Evolutionary conservation across 2,329 filamentous ascomycete species (phyloP).

Genomic region (Daldinia sp.): DNA sequence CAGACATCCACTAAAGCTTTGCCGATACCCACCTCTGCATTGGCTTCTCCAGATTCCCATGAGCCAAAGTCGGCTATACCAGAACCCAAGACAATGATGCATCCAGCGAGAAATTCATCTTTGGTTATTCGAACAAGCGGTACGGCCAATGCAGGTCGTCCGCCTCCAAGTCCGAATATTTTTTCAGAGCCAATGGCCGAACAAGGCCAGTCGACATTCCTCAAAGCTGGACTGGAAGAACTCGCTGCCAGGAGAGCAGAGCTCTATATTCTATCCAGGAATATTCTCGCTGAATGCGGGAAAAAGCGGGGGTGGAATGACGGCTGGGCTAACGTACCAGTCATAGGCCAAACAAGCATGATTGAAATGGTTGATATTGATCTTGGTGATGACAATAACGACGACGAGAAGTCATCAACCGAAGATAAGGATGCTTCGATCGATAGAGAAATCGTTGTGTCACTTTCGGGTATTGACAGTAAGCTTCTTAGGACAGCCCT

Average conservation of each 20-base stretch:
- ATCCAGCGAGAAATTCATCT: constrained; percentile 74
- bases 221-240: constrained; percentile 79
- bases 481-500: constrained; percentile 71
- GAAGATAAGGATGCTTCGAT: constrained; percentile 40
- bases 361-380: constrained; percentile 69
- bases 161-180: constrained; percentile 63
- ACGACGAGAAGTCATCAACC: constrained; percentile 54
- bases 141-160: constrained; percentile 45
- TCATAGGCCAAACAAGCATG: constrained; percentile 59
- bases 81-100: constrained; percentile 78
- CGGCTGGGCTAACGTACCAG: constrained; percentile 75
- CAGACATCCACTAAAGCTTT: constrained; percentile 78
- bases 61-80: constrained; percentile 73
- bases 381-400: constrained; percentile 56
- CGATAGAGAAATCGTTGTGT: constrained; percentile 38
- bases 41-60: constrained; percentile 60
- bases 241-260: constrained; percentile 86
- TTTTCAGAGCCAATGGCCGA: constrained; percentile 60
- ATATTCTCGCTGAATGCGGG: constrained; percentile 80
- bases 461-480: constrained; percentile 64
- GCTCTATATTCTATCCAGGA: constrained; percentile 82
- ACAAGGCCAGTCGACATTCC: constrained; percentile 62
- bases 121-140: constrained; percentile 59
- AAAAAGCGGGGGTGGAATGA: constrained; percentile 79
- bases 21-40: constrained; percentile 72